Base-by-base conservation (phyloP, 2,329 filamentous ascomycete genomes). In the Stagonosporopsis cucurbitacearum region DNA sequence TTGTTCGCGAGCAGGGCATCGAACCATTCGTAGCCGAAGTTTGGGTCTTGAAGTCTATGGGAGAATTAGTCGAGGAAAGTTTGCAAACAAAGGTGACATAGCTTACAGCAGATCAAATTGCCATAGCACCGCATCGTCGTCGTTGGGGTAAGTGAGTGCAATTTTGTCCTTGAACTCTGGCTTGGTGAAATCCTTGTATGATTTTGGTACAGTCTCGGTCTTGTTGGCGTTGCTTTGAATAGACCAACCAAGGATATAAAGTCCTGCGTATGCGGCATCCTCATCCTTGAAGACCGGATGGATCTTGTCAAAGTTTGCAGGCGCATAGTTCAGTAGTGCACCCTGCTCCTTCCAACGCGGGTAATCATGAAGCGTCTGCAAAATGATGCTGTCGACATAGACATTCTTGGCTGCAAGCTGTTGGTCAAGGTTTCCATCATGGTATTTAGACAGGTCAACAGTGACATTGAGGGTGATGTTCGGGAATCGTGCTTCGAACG, bases 381-480 rank as follows among this genome's bases (percentile, higher is more conserved):
- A 65, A 6, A 78, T 74, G 40, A 79, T 69, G 58, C 77, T 78
- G 63, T 86, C 84, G 17, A 73, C 65, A 13, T 71, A 68, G 19
- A 71, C 56, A 33, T 68, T 64, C 9, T 64, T 47, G 23, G 53
- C 58, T 3, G 75, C 77, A 1, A 83, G 67, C 52, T 81, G 79
- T 33, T 76, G 66, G 59, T 86, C 81, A 6, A 84, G 60, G 23
- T 71, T 71, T 17, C 62, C 72, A 51, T 83, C 79, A 59, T 82
- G 82, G 58, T 85, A 85, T 62, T 85, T 85, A 55, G 82, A 84
- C 0, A 85, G 64, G 54, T 84, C 82, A 39, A 84, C 80, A 0
- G 82, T 84, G 32, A 83, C 45, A 60, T 85, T 83, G 15, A 85
- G 75, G 4, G 75, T 80, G 54, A 84, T 78, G 8, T 77, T 77